These are phyloP conservation scores for Marvania coccoides DNA, from an alignment of 139 green algal species.

Conservation along the genomic window DNA sequence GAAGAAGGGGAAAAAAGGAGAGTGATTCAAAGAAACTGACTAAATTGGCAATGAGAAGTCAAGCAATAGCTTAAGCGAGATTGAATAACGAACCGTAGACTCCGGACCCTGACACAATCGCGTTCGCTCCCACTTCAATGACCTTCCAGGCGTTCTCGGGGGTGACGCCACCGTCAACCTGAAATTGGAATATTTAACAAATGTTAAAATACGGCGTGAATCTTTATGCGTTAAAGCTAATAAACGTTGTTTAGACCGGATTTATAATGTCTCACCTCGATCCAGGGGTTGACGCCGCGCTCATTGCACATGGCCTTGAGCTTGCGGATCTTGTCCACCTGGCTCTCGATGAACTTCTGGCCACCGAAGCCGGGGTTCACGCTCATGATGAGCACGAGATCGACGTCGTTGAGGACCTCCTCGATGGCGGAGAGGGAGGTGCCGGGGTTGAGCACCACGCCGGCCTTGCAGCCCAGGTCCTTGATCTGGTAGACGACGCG, in stretches of 20 bases:
- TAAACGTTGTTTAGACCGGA: too few species aligned
- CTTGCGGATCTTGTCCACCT: constrained; percentile 87
- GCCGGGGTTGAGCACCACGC: constrained; percentile 97
- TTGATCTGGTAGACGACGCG: constrained; percentile 93
- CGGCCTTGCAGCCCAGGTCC: constrained; percentile 91
- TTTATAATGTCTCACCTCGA: too few species aligned
- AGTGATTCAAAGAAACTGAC: background rate
- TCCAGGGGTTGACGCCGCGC: constrained; percentile 93
- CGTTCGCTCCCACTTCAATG: constrained; percentile 93
- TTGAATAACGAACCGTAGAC: too few species aligned
- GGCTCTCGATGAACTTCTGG: constrained; percentile 96
- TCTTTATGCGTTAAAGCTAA: too few species aligned
- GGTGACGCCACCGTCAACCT: constrained; percentile 92
- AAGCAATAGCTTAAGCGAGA: background rate
- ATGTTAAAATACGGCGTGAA: too few species aligned
- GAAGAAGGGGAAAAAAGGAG: too few species aligned
- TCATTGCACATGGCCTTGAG: constrained; percentile 87
- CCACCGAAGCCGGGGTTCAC: constrained; percentile 99
- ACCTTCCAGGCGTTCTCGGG: constrained; percentile 90
- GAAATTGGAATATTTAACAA: too few species aligned
- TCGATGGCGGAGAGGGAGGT: constrained; percentile 81
- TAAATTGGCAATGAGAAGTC: background rate
- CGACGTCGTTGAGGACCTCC: constrained; percentile 82
- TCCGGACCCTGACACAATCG: constrained; percentile 90
- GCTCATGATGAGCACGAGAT: constrained; percentile 97